Percentiles rank a stretch among this genome's conserved stretches.
phyloP scores from a whole-genome alignment of 2,329 filamentous ascomycete species.

The Blumeria hordei region DNA sequence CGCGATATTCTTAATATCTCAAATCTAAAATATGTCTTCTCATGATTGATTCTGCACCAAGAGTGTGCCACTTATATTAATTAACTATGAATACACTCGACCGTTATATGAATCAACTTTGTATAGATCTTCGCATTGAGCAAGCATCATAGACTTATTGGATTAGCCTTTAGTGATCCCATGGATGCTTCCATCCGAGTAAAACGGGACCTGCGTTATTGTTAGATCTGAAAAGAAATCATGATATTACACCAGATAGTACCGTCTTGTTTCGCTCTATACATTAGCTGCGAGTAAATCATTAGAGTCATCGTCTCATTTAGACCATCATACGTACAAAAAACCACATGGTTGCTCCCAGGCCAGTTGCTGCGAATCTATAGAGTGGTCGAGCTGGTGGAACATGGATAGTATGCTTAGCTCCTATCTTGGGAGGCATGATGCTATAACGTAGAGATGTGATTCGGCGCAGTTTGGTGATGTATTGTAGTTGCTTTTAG shows the following conservation, averaged over 20 bases:
- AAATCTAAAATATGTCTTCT: too few relatives aligned
- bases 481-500: too few relatives aligned
- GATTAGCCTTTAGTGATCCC: slow-evolving; percentile 45
- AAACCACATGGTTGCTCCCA: slow-evolving; percentile 98
- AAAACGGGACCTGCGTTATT: slow-evolving; percentile 37
- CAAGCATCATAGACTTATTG: too few relatives aligned
- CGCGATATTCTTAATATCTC: too few relatives aligned
- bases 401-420: slow-evolving; percentile 28
- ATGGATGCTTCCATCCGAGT: slow-evolving; percentile 86
- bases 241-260: slow-evolving; percentile 41
- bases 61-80: too few relatives aligned
- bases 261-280: slow-evolving; percentile 90
- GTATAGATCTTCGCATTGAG: too few relatives aligned
- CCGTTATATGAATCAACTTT: too few relatives aligned
- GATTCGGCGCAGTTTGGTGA: too few relatives aligned
- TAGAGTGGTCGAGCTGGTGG: slow-evolving; percentile 46
- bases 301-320: slow-evolving; percentile 1
- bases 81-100: too few relatives aligned
- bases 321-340: slow-evolving; percentile 39
- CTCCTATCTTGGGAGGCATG: slow-evolving; percentile 8
- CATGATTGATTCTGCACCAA: too few relatives aligned
- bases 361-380: slow-evolving; percentile 60
- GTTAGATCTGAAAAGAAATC: slow-evolving; percentile 5
- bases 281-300: slow-evolving; percentile 48
- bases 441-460: too few relatives aligned